Base-by-base conservation (phyloP, 116 monocot genomes). In the Iris pallida region DNA sequence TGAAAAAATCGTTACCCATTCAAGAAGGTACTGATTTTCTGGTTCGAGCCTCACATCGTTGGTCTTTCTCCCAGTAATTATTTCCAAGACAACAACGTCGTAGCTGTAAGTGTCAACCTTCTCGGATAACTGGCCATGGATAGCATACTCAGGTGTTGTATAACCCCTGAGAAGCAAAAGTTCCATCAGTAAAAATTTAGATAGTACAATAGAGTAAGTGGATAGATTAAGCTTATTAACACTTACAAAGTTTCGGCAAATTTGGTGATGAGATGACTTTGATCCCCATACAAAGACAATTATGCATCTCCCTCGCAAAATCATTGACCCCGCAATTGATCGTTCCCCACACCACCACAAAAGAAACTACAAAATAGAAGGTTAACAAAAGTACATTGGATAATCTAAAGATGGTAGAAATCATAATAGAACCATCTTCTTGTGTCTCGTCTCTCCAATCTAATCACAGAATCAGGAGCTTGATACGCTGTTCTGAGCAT, bases 181-280 rank as follows among this genome's bases (percentile, higher is more conserved):
- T 14, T 42, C 0, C 18, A 6, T 13, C 40, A 67, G 18, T 30
- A 15, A 20, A 61, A 6, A 61, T 42, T 41, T 41, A 42, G 42
- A 42, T 61, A 12, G 6, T 61, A 12, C 8, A 13, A 61, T 41
- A 54, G 5, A 16, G 2, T 3, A 17, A 43, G 3, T 19, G 7
- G 16, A 3, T 6, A 49, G 7, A 14, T 13, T 42, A 45, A 19
- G n/a, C 5, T 9, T 12, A 54, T 55, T 47, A n/a, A 20, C 4
- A 63, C 83, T 53, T 81, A 84, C 88, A 88, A 53, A 8, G 88
- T 88, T 61, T 84, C 88, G 8, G 88, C 88, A 76, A 83, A 80
- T 73, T 63, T 65, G 43, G 88, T 83, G 18, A 72, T 83, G 9
- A 88, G 73, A 65, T 88, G 88, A 73, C 75, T 88, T 20, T 80